Conservation (phyloP, 768 basidiomycete species). For the Termitomyces sp. region DNA sequence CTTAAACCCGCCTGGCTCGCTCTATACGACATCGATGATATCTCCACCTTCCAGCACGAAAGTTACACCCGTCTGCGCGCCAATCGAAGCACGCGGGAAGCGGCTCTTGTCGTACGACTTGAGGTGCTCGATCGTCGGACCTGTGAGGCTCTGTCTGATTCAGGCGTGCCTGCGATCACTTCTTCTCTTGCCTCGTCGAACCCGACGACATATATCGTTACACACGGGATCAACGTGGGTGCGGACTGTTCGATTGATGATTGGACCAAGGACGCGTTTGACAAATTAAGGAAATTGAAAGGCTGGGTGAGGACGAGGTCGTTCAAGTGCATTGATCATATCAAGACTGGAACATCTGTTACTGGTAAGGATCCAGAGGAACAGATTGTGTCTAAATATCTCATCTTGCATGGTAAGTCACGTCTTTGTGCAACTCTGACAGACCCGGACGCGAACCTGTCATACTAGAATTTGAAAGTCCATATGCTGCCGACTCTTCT, state of each 20-base stretch:
- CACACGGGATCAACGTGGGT: slow-evolving; percentile 23
- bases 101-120: slow-evolving; percentile 32
- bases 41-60: slow-evolving; percentile 31
- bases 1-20: slow-evolving; percentile 39
- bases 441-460: not conserved
- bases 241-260: slow-evolving; percentile 10
- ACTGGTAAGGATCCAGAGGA: slow-evolving; percentile 20
- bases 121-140: slow-evolving; percentile 39
- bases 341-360: slow-evolving; percentile 26
- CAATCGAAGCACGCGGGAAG: slow-evolving; percentile 39
- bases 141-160: slow-evolving; percentile 27
- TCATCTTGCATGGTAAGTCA: slow-evolving; percentile 34
- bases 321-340: slow-evolving; percentile 34
- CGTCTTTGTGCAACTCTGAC: not conserved
- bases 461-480: slow-evolving; percentile 14
- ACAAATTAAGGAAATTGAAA: slow-evolving; percentile 14
- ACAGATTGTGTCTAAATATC: slow-evolving; percentile 28
- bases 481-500: slow-evolving; percentile 9
- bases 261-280: slow-evolving; percentile 19
- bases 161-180: slow-evolving; percentile 25
- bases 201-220: slow-evolving; percentile 24
- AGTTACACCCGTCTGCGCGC: slow-evolving; percentile 38
- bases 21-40: slow-evolving; percentile 42
- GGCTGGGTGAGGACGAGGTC: slow-evolving; percentile 36
- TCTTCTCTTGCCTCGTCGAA: slow-evolving; percentile 24